Base-by-base conservation (phyloP, 1,284 basidiomycete species). In the Uromyces viciae-fabae region DNA sequence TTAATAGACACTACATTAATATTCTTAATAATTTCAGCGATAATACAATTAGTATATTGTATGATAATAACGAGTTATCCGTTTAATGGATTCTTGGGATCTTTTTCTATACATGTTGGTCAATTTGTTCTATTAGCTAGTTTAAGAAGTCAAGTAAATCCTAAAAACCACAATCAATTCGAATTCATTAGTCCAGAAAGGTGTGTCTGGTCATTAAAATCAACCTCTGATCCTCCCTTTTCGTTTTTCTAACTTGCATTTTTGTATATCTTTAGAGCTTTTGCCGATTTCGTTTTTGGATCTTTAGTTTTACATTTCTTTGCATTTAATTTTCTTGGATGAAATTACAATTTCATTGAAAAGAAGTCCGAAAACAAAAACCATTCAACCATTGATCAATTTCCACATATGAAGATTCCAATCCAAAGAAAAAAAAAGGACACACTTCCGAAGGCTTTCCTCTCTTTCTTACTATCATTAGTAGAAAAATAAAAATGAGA, bases 261-360 rank as follows among this genome's bases (percentile, higher is more conserved):
- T 19, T 36, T 15, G 9, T 31, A 2, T 25, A 19, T 60, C 33
- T 62, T 19, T 72, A 71, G 66, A 31, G 95, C 95, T 36, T 99
- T 99, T 85, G 95, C 93, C 62, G 97, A 99, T 86, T 99, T 98
- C 85, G 92, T 93, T 40, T 88, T 97, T 73, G 95, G 95, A 22
- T 96, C 94, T 0, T 91, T 99, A 82, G 91, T 98, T 60, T 89
- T 99, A 73, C 96, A 99, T 87, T 96, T 98, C 88, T 99, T 99
- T 86, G 95, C 97, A 78, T 98, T 92, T 90, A 98, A 98, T 88
- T 99, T 98, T 89, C 89, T 94, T 9, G 93, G 93, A 83, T 93
- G 87, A 88, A 82, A n/a, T n/a, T 33, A 25, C 19, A n/a, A 9
- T 42, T 42, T 43, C 19, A 42, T 36, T 58, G 28, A 40, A 71